Percentiles rank a stretch among this genome's conserved stretches.
Evolutionary conservation across 805 yeast genomes (phyloP).

Genomic region (Saturnispora ahearnii): DNA sequence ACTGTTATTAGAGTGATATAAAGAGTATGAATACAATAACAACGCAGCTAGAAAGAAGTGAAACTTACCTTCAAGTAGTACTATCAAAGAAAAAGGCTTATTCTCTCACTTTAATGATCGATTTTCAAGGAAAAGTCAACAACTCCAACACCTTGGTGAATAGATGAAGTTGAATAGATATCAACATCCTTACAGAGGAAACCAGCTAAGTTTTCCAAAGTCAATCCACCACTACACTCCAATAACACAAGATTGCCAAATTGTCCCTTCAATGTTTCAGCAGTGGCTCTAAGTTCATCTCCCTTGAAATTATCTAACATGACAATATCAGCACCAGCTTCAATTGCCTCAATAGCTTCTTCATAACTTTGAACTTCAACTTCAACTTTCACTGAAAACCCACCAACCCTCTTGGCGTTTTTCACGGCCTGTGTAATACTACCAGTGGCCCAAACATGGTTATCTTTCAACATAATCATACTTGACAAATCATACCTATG

Average conservation of each 20-base stretch:
- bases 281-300: slow-evolving; percentile 53
- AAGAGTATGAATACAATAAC: neutral
- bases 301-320: slow-evolving; percentile 88
- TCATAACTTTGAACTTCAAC: slow-evolving; percentile 81
- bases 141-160: slow-evolving; percentile 84
- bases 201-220: slow-evolving; percentile 50
- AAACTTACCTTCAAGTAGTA: too few relatives aligned
- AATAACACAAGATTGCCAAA: slow-evolving; percentile 48
- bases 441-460: slow-evolving; percentile 89
- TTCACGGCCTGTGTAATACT: slow-evolving; percentile 78
- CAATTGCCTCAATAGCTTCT: slow-evolving; percentile 88
- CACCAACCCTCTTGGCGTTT: slow-evolving; percentile 72
- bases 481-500: slow-evolving; percentile 87
- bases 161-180: slow-evolving; percentile 80
- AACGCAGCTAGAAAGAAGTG: neutral
- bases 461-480: slow-evolving; percentile 95
- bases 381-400: slow-evolving; percentile 84
- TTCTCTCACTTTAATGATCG: slow-evolving; percentile 9
- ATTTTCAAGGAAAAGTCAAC: slow-evolving; percentile 83
- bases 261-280: slow-evolving; percentile 47
- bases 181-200: slow-evolving; percentile 76
- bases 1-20: neutral
- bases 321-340: slow-evolving; percentile 90
- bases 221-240: slow-evolving; percentile 91
- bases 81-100: too few relatives aligned